Conservation (phyloP, 768 basidiomycete species). For the Mycena vulgaris region DNA sequence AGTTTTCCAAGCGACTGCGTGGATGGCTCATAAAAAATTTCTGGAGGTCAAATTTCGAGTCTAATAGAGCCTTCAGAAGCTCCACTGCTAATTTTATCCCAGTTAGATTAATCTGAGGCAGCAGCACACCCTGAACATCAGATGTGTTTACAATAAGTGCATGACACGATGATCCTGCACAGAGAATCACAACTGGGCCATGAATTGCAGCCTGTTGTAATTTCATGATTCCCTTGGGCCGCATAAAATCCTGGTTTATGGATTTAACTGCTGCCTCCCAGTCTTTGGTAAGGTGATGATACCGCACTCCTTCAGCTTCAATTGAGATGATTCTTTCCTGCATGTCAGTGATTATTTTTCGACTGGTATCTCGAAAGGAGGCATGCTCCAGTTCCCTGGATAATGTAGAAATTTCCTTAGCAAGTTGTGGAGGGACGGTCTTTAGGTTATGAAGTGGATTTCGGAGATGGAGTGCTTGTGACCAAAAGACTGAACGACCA, state of each 20-base stretch:
- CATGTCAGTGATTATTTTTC: no score
- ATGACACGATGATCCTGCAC: not conserved
- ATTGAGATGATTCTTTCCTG: not conserved
- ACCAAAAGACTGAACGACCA: not conserved
- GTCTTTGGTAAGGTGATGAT: not conserved
- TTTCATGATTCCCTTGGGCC: not conserved
- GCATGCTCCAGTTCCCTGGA: not conserved
- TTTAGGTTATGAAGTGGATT: not conserved
- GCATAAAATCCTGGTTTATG: not conserved
- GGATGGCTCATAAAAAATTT: no score
- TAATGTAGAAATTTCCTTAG: not conserved
- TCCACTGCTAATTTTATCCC: no score
- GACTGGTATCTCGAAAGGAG: no score
- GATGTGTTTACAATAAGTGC: no score
- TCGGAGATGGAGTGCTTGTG: not conserved
- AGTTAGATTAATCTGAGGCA: no score
- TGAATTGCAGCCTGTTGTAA: not conserved
- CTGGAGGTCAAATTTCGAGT: no score
- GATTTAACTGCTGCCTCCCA: not conserved
- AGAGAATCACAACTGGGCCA: not conserved
- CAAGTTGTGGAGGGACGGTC: not conserved
- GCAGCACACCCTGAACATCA: no score
- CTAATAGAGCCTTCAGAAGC: no score
- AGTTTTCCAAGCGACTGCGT: no score
- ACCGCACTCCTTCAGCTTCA: not conserved